Conservation (phyloP, 805 yeast genomes). For the Suhomyces xylopsoci region DNA sequence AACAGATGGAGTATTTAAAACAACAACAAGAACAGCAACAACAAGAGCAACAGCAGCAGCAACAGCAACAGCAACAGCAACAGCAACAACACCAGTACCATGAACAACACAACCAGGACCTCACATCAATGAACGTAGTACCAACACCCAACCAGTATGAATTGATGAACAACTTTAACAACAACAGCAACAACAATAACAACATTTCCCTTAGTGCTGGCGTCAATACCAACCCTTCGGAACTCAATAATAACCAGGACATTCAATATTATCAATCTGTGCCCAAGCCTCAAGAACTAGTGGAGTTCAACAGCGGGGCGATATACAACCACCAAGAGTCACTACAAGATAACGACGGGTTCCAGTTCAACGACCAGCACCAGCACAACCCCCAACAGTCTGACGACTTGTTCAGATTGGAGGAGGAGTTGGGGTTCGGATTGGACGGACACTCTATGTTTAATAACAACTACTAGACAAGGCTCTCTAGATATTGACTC, state of each 20-base stretch:
- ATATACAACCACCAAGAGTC: constrained; percentile 2
- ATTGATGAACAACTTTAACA: constrained; percentile 10
- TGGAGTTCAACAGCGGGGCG: constrained; percentile 25
- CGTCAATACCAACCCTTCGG: constrained; percentile 19
- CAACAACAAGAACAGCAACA: constrained; percentile 11
- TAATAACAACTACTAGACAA: constrained; percentile 7
- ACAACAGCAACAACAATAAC: constrained; percentile 2
- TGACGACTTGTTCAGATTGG: constrained; percentile 34
- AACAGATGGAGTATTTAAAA: constrained; percentile 10
- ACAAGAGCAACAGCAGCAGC: constrained; percentile 18
- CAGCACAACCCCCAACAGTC: constrained; percentile 5
- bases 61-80: constrained; percentile 13
- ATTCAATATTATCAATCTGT: constrained; percentile 32
- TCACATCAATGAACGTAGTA: constrained; percentile 4
- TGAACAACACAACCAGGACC: background rate
- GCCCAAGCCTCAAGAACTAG: constrained; percentile 45
- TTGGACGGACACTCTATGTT: constrained; percentile 35
- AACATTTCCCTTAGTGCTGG: constrained; percentile 6
- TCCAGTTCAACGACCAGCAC: constrained; percentile 1
- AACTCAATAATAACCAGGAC: constrained; percentile 15
- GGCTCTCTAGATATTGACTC: background rate
- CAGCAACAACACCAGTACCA: constrained; percentile 3
- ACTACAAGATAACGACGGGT: background rate
- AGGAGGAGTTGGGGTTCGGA: constrained; percentile 45
- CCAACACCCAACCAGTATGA: constrained; percentile 10